A percentile compares a stretch with the other conserved stretches of the same genome.
These are phyloP conservation scores for Athelia sp. DNA, from an alignment of 1,284 basidiomycete species.

Conservation along the genomic window DNA sequence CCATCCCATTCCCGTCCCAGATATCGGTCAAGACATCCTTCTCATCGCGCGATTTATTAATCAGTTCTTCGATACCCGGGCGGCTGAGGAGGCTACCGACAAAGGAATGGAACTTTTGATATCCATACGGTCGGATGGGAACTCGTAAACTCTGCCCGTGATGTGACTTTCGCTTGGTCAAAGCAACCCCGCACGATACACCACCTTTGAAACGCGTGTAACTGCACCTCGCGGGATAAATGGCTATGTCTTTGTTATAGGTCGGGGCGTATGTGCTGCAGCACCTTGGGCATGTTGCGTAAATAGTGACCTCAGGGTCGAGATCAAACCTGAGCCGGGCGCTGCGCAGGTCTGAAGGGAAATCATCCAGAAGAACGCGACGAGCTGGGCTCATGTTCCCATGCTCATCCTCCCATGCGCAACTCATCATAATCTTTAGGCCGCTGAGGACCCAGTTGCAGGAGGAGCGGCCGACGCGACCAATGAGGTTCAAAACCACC, in stretches of 20 bases:
- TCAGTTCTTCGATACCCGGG: neutral
- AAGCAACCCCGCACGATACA: neutral
- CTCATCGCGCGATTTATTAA: neutral
- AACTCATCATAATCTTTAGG: no score
- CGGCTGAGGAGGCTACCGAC: neutral
- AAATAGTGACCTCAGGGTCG: slow-evolving; percentile 5
- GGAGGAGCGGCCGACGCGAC: no score
- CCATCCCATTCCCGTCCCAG: neutral
- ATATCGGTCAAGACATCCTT: neutral
- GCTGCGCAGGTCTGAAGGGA: slow-evolving; percentile 5
- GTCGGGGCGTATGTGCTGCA: slow-evolving; percentile 1
- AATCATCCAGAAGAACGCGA: neutral
- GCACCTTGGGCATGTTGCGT: slow-evolving; percentile 7
- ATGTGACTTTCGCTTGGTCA: neutral
- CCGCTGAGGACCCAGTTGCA: no score
- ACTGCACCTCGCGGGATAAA: neutral
- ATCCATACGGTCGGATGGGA: neutral
- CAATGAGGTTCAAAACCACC: no score
- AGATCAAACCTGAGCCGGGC: slow-evolving; percentile 5
- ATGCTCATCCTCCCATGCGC: no score
- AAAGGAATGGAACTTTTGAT: neutral
- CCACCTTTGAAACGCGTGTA: neutral
- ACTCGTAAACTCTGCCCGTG: neutral
- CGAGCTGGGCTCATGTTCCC: no score
- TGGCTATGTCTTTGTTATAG: neutral